Base-by-base conservation (phyloP, 164 flowering plant genomes). In the Umbellularia californica region DNA sequence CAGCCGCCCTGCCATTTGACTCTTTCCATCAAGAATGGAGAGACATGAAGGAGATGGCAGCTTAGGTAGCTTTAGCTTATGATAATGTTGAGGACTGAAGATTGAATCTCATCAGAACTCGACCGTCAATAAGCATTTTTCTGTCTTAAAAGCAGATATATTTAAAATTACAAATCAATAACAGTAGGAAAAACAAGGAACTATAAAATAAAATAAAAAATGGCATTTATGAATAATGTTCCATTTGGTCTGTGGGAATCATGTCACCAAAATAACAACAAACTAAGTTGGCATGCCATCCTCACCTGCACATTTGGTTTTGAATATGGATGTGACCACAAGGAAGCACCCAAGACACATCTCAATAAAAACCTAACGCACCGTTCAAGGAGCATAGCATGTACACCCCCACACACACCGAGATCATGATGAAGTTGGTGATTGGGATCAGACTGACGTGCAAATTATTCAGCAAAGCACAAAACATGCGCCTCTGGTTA, bases 391-490 rank as follows among this genome's bases (percentile, higher is more conserved):
- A 11, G 58, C 19, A 50, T 2, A 11, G 58, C 19, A 50, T 2
- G n/a, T n/a, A 20, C n/a, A n/a, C 25, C 12, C 22, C 22, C 20
- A 25, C 50, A 22, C 23, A 17, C 9, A 25, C 64, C 5, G 2
- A 15, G 27, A 35, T 7, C 41, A 2, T 17, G 12, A 7, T 10
- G 55, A 75, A 1, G 6, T 28, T 9, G 23, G 23, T 17, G 20
- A 30, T 52, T 25, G 81, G 84, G 78, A 81, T 81, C 84, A 84
- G 84, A 82, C 83, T 84, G 84, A 79, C 84, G 78, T 80, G 83
- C 84, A 75, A 81, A 82, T 55, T 27, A 74, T 77, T 73, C 76
- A 81, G 75, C 79, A 75, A 66, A 70, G 83, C 81, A 67, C 33
- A 20, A 55, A 27, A 27, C n/a, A 50, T 11, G 55, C 41, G 69